Evolutionary conservation across 352 stramenopile species (phyloP), one percentile per base, ranked within the genome.

Genomic region (Peronospora belbahrii): DNA sequence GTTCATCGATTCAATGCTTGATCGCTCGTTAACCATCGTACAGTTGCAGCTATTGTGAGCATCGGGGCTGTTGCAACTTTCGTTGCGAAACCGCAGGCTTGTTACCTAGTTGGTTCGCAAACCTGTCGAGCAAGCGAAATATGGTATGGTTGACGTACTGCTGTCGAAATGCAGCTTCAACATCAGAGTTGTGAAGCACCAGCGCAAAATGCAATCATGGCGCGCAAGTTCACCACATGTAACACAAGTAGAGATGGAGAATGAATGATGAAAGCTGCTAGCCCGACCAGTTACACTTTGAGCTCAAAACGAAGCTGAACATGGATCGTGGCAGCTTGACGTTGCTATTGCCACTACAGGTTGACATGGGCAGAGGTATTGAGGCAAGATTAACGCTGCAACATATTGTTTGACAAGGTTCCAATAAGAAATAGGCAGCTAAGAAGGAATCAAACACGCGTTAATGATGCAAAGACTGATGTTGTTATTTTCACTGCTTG

Each of bases 401-500:
- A 47, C 23, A 2, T 15, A 45, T 7, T 25, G n/a, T 39, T 2
- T 13, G 8, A 39, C 33, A 14, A 30, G 2, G n/a, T 38, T 28
- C 14, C 19, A 61, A 52, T 56, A 65, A 65, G 50, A 61, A 56
- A 48, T 24, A 52, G 42, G 43, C 31, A 20, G 11, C 23, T n/a
- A 27, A 31, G 25, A 35, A 35, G 14, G 30, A 2, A 0, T 6
- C 17, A 25, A 2, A 15, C 24, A 50, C 6, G n/a, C n/a, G 4
- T 38, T 43, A 13, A 3, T 24, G n/a, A 46, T 42, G 25, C n/a
- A 11, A 14, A 4, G 19, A 22, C 20, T 43, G 18, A 23, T 68
- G 11, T 6, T 49, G 18, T n/a, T n/a, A n/a, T 1, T 56, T 18
- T 3, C 62, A 34, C 8, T 59, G 28, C 11, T 52, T 20, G 36